Evolutionary conservation across 192 early-diverging fungal species (phyloP).

Genomic region (Pecoramyces ruminantium): DNA sequence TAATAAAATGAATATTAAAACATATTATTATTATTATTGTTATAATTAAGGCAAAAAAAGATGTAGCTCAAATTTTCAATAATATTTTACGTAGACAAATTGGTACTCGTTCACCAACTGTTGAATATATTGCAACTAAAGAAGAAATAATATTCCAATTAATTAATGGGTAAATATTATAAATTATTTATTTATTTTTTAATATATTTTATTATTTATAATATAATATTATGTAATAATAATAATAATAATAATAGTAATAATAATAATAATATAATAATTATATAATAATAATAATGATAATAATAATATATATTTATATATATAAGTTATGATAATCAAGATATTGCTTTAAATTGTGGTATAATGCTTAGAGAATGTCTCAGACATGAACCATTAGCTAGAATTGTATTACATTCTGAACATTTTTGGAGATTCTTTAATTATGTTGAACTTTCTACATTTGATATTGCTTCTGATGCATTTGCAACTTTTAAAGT

Average conservation of each 20-base stretch:
- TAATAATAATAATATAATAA: too few species aligned
- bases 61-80: slow-evolving; percentile 94
- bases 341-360: slow-evolving; percentile 90
- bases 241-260: too few species aligned
- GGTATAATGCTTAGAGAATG: slow-evolving; percentile 96
- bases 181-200: background rate
- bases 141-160: slow-evolving; percentile 70
- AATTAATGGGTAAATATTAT: slow-evolving; percentile 47
- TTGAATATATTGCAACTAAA: slow-evolving; percentile 78
- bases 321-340: slow-evolving; percentile 69
- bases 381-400: slow-evolving; percentile 80
- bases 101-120: slow-evolving; percentile 84
- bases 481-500: slow-evolving; percentile 96
- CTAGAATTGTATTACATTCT: slow-evolving; percentile 67
- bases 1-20: background rate
- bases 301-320: background rate
- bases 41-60: slow-evolving; percentile 68
- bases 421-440: slow-evolving; percentile 88
- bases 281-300: background rate
- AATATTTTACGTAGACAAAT: slow-evolving; percentile 88
- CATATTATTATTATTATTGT: background rate
- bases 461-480: slow-evolving; percentile 96
- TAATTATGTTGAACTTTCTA: slow-evolving; percentile 85
- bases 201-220: background rate
- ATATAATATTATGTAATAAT: too few species aligned